Evolutionary conservation across 768 basidiomycete genomes (phyloP).

Genomic region (Royoungia palumana): DNA sequence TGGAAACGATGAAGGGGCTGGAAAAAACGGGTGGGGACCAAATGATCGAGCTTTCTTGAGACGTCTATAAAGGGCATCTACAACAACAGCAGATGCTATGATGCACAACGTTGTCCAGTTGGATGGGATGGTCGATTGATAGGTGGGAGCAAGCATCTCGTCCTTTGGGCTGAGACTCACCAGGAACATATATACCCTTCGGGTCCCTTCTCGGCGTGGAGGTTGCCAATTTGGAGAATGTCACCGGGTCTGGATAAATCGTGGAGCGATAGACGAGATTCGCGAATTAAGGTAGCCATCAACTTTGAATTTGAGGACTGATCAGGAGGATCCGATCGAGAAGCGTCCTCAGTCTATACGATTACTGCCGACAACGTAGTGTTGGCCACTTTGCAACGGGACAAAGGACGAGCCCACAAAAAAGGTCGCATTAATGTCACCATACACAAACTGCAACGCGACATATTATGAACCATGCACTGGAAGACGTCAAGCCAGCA

Average conservation of each 20-base stretch:
- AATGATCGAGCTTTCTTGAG: background rate
- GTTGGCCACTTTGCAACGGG: too few species aligned
- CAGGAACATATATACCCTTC: background rate
- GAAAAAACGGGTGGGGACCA: slow-evolving; percentile 3
- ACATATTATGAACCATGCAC: too few species aligned
- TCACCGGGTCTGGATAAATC: background rate
- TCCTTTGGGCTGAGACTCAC: too few species aligned
- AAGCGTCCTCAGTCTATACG: too few species aligned
- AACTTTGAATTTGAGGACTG: background rate
- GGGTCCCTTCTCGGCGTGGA: background rate
- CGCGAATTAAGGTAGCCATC: background rate
- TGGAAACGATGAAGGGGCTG: slow-evolving; percentile 11
- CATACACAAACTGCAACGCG: too few species aligned
- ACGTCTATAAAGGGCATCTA: background rate
- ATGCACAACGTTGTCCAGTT: background rate
- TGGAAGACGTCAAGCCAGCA: too few species aligned
- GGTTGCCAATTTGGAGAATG: background rate
- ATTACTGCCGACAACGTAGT: background rate
- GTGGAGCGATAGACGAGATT: background rate
- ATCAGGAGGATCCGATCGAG: too few species aligned
- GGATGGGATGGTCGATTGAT: background rate
- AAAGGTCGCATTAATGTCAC: too few species aligned
- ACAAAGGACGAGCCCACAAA: too few species aligned
- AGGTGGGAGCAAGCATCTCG: background rate
- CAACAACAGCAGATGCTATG: background rate